Base-by-base conservation (phyloP, 2,329 filamentous ascomycete species). In the Stagonosporopsis rhizophila region DNA sequence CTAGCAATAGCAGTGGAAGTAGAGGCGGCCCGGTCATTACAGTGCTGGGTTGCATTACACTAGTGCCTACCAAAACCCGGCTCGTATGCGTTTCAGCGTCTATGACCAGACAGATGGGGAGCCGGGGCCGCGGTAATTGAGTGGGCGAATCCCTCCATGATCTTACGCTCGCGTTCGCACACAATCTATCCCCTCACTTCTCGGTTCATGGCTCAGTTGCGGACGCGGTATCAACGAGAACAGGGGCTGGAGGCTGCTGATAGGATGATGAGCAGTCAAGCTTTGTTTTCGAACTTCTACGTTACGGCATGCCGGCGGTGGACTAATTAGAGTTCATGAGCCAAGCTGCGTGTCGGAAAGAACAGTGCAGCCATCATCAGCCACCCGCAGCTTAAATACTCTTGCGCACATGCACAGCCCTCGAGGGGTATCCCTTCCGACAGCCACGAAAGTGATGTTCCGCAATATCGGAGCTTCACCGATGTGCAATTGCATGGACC, bases 371-470 rank as follows among this genome's bases (percentile, higher is more conserved):
- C 47, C 48, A 38, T 44, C 48, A 34, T 51, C 39, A 51, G 48
- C 49, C 49, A 45, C 49, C 49, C 49, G 49, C 34, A 15, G 30
- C 35, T 40, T 52, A 20, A 28, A 20, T 20, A 35, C 6, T 32
- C 40, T 35, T 52, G 20, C 23, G 11, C 41, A 25, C 12, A 40
- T 40, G 34, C 45, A n/a, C 49, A 34, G n/a, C 28, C 32, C 49
- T 20, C 38, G 34, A 52, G 15, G 39, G 34, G 49, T 32, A 52
- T 52, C 34, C 49, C 49, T 52, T 52, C 49, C 49, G 49, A 34
- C 34, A 45, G 49, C 49, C 41, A 45, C 34, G 2, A 45, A 12
- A 20, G 12, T 12, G 12, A 19, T 28, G 22, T 44, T 20, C 39
- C 48, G 49, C 27, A 25, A 40, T 9, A n/a, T 39, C 34, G 40